Percentiles rank a stretch among this genome's conserved stretches.
Conservation (phyloP, 257 asterid genomes). For the Solanum tarapatanum region DNA sequence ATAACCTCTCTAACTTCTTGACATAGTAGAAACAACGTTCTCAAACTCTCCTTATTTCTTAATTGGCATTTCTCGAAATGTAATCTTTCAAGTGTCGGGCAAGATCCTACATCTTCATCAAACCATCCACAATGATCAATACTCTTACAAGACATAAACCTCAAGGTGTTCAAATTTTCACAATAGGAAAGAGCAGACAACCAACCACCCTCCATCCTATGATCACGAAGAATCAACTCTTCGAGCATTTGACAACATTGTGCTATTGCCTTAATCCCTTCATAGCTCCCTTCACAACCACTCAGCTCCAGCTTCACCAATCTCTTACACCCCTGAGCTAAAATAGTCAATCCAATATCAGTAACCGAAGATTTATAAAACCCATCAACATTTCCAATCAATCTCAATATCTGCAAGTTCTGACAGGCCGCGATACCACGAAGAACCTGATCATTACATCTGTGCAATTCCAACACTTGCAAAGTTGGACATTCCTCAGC, state of each 20-base stretch:
- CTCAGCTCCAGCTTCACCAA: constrained; percentile 58
- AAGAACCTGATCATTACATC: constrained; percentile 53
- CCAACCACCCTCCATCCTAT: constrained; percentile 74
- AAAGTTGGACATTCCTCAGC: constrained; percentile 62
- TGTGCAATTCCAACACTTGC: constrained; percentile 57
- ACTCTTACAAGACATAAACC: constrained; percentile 45
- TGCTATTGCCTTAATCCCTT: constrained; percentile 60
- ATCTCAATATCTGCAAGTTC: constrained; percentile 50
- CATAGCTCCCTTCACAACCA: constrained; percentile 64
- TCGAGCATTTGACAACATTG: constrained; percentile 68
- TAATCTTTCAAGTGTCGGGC: constrained; percentile 40
- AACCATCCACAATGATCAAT: constrained; percentile 28
- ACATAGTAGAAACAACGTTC: constrained; percentile 41
- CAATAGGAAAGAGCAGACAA: constrained; percentile 47
- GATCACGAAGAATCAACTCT: constrained; percentile 40
- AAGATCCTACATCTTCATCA: constrained; percentile 36
- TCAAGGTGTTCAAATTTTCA: constrained; percentile 44
- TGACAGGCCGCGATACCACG: constrained; percentile 61
- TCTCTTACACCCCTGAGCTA: constrained; percentile 71
- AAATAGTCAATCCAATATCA: constrained; percentile 58
- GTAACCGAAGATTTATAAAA: constrained; percentile 39
- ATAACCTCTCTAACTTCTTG: constrained; percentile 35
- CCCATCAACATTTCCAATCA: constrained; percentile 40
- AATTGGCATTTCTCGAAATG: constrained; percentile 61
- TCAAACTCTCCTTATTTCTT: constrained; percentile 29